Conservation (phyloP, 108 stramenopile species). For the Skeletonema menzelii region DNA sequence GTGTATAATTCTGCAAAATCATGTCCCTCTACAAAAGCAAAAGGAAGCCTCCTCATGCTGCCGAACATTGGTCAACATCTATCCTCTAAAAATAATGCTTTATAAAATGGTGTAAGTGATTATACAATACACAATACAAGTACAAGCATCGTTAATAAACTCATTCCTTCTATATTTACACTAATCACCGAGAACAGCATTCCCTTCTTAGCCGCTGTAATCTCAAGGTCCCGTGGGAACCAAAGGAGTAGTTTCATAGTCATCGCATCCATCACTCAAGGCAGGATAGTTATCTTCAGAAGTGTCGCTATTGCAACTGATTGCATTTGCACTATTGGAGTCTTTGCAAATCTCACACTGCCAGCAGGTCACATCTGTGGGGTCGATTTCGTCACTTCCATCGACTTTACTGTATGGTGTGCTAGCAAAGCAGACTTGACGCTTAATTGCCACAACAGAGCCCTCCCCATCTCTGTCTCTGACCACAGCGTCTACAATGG, state of each 20-base stretch:
- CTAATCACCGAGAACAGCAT: too few species aligned
- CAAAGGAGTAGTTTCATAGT: not conserved
- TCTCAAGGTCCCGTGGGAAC: slow-evolving; percentile 8
- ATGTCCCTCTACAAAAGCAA: too few species aligned
- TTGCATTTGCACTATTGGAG: not conserved
- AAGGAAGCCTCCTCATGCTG: too few species aligned
- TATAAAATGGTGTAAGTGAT: too few species aligned
- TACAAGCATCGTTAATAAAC: too few species aligned
- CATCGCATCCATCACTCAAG: not conserved
- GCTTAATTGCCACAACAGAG: not conserved
- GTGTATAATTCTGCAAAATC: too few species aligned
- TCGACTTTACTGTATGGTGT: not conserved
- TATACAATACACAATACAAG: too few species aligned
- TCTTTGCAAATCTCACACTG: not conserved
- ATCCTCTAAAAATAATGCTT: too few species aligned
- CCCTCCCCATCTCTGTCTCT: too few species aligned
- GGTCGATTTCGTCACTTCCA: not conserved
- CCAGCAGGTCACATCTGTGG: not conserved
- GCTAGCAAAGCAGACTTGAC: not conserved
- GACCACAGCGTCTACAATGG: not conserved
- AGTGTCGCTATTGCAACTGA: not conserved
- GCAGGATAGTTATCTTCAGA: not conserved
- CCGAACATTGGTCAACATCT: too few species aligned
- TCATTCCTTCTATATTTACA: too few species aligned
- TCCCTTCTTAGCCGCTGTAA: too few species aligned